Conservation (phyloP, 1,284 basidiomycete genomes). For the Malassezia vespertilionis region DNA sequence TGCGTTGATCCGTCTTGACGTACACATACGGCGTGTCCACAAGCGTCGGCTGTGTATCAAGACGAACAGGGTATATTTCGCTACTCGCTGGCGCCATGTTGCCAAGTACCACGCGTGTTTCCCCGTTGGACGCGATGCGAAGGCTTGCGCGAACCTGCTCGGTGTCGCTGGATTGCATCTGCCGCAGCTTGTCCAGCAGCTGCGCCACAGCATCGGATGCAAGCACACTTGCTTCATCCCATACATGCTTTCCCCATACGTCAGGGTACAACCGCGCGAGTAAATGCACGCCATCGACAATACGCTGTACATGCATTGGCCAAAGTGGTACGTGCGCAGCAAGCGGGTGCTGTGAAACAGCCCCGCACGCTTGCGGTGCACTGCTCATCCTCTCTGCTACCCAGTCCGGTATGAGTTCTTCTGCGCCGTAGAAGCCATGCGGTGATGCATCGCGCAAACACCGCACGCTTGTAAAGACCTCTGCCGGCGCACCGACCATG, state of each 20-base stretch:
- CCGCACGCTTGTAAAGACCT: conserved; percentile 11
- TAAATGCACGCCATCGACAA: not conserved
- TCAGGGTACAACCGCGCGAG: conserved; percentile 3
- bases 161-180: conserved; percentile 2
- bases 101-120: conserved; percentile 3
- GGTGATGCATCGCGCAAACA: conserved; percentile 9
- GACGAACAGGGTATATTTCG: conserved; percentile 1
- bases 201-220: not conserved
- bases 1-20: conserved; percentile 10
- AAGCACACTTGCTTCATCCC: conserved; percentile 1
- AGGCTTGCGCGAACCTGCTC: conserved; percentile 10
- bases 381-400: not conserved
- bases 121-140: conserved; percentile 1
- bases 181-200: not conserved
- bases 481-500: too few species aligned
- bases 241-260: not conserved
- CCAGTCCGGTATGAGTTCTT: not conserved
- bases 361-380: not conserved
- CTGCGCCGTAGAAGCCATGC: too few species aligned
- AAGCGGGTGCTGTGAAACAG: conserved; percentile 1
- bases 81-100: not conserved
- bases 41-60: conserved; percentile 6
- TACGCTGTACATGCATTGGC: conserved; percentile 8
- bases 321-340: conserved; percentile 16
- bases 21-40: not conserved